phyloP scores from a whole-genome alignment of 805 yeast species.

The Spathaspora passalidarum region DNA sequence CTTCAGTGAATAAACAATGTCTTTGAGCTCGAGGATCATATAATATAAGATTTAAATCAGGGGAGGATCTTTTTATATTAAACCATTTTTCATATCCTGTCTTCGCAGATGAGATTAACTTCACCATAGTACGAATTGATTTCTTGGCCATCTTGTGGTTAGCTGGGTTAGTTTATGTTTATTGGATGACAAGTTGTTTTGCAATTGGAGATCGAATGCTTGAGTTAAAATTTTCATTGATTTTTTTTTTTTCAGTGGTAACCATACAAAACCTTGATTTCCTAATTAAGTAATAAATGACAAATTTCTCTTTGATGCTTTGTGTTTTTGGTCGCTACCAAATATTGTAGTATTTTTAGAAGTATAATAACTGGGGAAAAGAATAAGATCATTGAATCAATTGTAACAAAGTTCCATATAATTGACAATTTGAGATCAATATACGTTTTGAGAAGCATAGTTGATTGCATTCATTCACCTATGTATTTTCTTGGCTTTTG shows the following conservation, averaged over 20 bases:
- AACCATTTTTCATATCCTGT: constrained; percentile 86
- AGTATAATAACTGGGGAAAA: too few species aligned
- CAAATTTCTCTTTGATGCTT: constrained; percentile 1
- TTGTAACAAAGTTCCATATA: too few species aligned
- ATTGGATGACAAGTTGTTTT: neutral
- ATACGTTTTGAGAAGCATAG: too few species aligned
- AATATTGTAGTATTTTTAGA: too few species aligned
- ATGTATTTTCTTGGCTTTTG: too few species aligned
- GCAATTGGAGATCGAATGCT: neutral
- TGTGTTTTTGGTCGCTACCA: too few species aligned
- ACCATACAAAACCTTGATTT: neutral
- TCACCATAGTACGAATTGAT: constrained; percentile 77
- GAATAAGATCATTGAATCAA: too few species aligned
- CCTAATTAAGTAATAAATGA: constrained; percentile 1
- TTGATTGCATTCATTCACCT: too few species aligned
- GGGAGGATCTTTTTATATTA: constrained; percentile 77
- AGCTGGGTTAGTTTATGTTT: neutral
- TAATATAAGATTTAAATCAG: constrained; percentile 73
- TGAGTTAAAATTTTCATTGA: neutral
- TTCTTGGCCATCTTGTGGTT: constrained; percentile 43
- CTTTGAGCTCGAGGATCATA: constrained; percentile 85
- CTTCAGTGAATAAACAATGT: constrained; percentile 87
- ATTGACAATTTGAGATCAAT: too few species aligned
- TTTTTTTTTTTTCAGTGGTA: constrained; percentile 1
- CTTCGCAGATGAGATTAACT: constrained; percentile 82